These are phyloP conservation scores for Pythium biforme DNA, from an alignment of 352 stramenopile genomes.

Conservation along the genomic window DNA sequence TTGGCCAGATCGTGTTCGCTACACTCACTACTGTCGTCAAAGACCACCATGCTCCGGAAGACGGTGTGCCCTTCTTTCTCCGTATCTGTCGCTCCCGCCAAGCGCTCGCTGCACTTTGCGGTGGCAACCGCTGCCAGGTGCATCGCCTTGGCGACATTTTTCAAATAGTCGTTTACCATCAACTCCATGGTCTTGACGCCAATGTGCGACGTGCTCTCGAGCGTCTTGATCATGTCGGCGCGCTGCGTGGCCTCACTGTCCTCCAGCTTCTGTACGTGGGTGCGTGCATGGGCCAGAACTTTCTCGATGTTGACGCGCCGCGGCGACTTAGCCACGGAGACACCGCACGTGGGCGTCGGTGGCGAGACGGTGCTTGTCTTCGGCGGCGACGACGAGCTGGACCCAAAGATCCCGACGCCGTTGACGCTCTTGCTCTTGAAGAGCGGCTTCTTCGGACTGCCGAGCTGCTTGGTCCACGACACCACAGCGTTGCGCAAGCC, in stretches of 20 bases:
- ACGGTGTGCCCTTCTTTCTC: too few relatives aligned
- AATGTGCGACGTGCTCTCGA: conserved; percentile 39
- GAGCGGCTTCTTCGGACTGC: conserved; percentile 21
- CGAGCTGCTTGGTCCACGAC: conserved; percentile 22
- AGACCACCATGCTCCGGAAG: conserved; percentile 2
- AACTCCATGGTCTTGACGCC: conserved; percentile 59
- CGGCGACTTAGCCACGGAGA: background rate
- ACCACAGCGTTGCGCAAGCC: conserved; percentile 30
- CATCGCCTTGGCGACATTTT: conserved; percentile 29
- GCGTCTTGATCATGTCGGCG: conserved; percentile 33
- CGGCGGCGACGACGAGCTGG: background rate
- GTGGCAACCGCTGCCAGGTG: background rate
- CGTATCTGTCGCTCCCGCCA: too few relatives aligned
- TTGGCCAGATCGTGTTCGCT: conserved; percentile 2
- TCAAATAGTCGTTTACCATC: conserved; percentile 52
- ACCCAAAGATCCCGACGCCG: background rate
- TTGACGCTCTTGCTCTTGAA: conserved; percentile 16
- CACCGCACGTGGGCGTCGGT: background rate
- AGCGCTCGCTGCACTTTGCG: conserved; percentile 1
- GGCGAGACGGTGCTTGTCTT: background rate
- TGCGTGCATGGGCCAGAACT: conserved; percentile 23
- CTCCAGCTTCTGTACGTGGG: conserved; percentile 29
- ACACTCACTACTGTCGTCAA: conserved; percentile 4
- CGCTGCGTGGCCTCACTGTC: conserved; percentile 32
- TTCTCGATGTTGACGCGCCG: conserved; percentile 19